phyloP scores from a whole-genome alignment of 1,284 basidiomycete genomes.

The Ustilago trichophora region DNA sequence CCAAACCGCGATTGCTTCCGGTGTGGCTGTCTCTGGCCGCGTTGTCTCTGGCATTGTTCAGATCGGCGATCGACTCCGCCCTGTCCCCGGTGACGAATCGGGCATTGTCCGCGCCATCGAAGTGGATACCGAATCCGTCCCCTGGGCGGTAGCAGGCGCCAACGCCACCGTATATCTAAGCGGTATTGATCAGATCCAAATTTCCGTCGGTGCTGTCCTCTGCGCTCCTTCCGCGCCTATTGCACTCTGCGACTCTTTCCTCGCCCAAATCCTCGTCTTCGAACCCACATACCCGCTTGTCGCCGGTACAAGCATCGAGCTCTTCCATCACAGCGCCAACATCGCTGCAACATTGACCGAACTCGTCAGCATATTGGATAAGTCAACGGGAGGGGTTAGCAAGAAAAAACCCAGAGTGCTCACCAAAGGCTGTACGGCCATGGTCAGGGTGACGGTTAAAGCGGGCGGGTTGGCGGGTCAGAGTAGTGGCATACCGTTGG shows the following conservation, averaged over 20 bases:
- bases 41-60: conserved; percentile 88
- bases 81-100: conserved; percentile 90
- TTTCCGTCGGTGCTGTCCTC: conserved; percentile 85
- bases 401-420: conserved; percentile 83
- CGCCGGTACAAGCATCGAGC: conserved; percentile 79
- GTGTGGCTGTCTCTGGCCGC: conserved; percentile 84
- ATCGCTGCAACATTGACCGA: conserved; percentile 86
- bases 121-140: conserved; percentile 78
- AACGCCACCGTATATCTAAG: conserved; percentile 87
- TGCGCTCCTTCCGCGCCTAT: conserved; percentile 76
- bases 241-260: conserved; percentile 79
- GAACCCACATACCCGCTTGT: conserved; percentile 90
- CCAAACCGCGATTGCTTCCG: conserved; percentile 74
- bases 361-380: conserved; percentile 80
- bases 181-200: conserved; percentile 83
- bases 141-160: conserved; percentile 89
- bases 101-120: conserved; percentile 84
- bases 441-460: conserved; percentile 75
- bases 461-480: conserved; percentile 45
- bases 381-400: conserved; percentile 77
- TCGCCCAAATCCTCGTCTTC: conserved; percentile 90
- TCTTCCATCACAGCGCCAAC: conserved; percentile 93
- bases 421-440: conserved; percentile 81
- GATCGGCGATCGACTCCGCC: conserved; percentile 85
- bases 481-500: conserved; percentile 67